Evolutionary conservation across 306 rosid genomes (phyloP).

Genomic region (Sindora glabra): DNA sequence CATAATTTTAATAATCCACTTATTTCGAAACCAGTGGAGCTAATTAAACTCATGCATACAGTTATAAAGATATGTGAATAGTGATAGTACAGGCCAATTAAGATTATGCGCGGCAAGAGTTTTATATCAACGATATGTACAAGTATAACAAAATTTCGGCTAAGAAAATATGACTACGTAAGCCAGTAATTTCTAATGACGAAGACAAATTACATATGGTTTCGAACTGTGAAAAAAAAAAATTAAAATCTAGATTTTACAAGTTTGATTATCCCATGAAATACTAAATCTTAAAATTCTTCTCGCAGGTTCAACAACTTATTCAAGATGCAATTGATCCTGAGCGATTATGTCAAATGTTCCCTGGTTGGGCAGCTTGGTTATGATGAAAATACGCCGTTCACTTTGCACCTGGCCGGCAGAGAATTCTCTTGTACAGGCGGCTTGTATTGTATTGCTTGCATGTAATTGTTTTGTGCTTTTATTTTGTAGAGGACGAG

Average conservation of each 20-base stretch:
- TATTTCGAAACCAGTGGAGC: no score
- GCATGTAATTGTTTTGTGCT: neutral
- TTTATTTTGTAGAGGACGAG: neutral
- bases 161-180: neutral
- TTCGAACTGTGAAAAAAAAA: neutral
- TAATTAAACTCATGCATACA: no score
- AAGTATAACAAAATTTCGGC: no score
- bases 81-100: no score
- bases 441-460: neutral
- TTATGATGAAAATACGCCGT: constrained; percentile 25
- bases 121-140: no score
- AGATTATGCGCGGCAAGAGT: no score
- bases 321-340: constrained; percentile 91
- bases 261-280: neutral
- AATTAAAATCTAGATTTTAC: constrained; percentile 5
- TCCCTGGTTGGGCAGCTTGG: constrained; percentile 98
- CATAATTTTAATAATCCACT: no score
- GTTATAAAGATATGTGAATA: no score
- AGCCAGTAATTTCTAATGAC: neutral
- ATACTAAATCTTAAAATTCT: neutral
- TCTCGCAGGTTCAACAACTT: constrained; percentile 77
- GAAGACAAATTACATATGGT: neutral
- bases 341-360: constrained; percentile 78
- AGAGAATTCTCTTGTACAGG: constrained; percentile 25
- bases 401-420: neutral